Base-by-base conservation (phyloP, 352 stramenopile genomes). In the Thalassiosira mediterranea region DNA sequence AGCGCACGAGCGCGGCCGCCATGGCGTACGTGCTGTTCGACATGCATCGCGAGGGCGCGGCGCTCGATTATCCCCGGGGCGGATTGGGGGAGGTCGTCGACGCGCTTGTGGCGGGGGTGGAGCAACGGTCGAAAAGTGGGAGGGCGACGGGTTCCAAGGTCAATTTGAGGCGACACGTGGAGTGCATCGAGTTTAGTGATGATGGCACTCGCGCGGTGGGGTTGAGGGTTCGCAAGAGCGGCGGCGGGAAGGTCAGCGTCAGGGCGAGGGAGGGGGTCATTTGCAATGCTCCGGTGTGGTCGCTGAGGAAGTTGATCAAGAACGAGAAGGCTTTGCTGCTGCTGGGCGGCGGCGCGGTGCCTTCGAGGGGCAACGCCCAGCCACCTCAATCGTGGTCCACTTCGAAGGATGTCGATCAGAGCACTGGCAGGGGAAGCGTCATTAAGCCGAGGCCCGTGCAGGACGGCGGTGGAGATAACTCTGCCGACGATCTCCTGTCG, bases 1-100 rank as follows among this genome's bases (percentile, higher is more conserved):
- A 74, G 29, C 69, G 83, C 38, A 94, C 89, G 10, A 63, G 73
- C 15, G 90, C 88, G 0, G 87, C 82, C n/a, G 86, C 90, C 0
- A 90, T 93, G 84, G 84, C 88, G 13, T 95, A 95, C 65, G 89
- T 94, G 0, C 63, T 96, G 13, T 88, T 85, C 61, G 91, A 96
- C 59, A 91, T 95, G 71, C 89, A 95, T 83, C 73, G 84, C 26
- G 58, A 88, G 15, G 83, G 76, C 15, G 90, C 89, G 0, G 81
- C 84, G 42, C 62, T 96, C 28, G 92, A 96, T 63, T 95, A 94
- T 79, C 92, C 91, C 3, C 82, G 81, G 49, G 90, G 90, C 28
- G 92, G 92, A 11, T 83, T 94, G 19, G 88, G 88, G 15, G 68
- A 67, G 17, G 80, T 95, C 13, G 82, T 94, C 1, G 84, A 93